Percentiles rank a stretch among this genome's conserved stretches.
Evolutionary conservation across 2,329 filamentous ascomycete genomes (phyloP).

Genomic region (Aspergillus calidoustus): DNA sequence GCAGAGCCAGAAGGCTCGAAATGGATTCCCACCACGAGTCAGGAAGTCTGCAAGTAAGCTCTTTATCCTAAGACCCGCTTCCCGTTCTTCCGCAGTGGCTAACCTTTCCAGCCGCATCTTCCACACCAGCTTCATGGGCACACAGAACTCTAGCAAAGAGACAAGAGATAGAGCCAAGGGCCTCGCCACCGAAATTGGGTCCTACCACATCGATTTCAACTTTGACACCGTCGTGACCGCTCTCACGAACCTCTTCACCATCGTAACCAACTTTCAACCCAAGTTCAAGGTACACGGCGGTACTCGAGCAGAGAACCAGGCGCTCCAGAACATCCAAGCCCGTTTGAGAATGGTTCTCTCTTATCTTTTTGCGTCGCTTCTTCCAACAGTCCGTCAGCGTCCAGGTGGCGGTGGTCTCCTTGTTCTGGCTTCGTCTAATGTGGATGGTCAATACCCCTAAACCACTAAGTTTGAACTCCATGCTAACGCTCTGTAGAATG

Average conservation of each 20-base stretch:
- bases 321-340: constrained; percentile 71
- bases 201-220: constrained; percentile 73
- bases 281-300: constrained; percentile 70
- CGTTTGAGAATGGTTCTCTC: constrained; percentile 68
- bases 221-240: constrained; percentile 71
- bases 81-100: neutral
- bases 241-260: constrained; percentile 62
- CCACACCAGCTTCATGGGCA: constrained; percentile 73
- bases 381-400: constrained; percentile 62
- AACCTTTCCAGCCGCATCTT: constrained; percentile 53
- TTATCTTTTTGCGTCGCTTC: constrained; percentile 67
- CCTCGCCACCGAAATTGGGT: constrained; percentile 65
- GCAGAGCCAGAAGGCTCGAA: constrained; percentile 52
- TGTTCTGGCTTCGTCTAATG: constrained; percentile 71
- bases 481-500: constrained; percentile 32
- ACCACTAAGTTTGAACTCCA: neutral
- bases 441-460: constrained; percentile 48
- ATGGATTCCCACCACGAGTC: constrained; percentile 60
- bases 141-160: constrained; percentile 67
- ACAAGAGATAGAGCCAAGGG: constrained; percentile 69
- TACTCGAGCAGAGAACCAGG: constrained; percentile 63
- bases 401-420: constrained; percentile 64
- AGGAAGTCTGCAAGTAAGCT: constrained; percentile 60
- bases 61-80: neutral
- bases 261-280: constrained; percentile 64